These are phyloP conservation scores for Paramyrothecium roridum DNA, from an alignment of 2,329 filamentous ascomycete genomes.

Conservation along the genomic window DNA sequence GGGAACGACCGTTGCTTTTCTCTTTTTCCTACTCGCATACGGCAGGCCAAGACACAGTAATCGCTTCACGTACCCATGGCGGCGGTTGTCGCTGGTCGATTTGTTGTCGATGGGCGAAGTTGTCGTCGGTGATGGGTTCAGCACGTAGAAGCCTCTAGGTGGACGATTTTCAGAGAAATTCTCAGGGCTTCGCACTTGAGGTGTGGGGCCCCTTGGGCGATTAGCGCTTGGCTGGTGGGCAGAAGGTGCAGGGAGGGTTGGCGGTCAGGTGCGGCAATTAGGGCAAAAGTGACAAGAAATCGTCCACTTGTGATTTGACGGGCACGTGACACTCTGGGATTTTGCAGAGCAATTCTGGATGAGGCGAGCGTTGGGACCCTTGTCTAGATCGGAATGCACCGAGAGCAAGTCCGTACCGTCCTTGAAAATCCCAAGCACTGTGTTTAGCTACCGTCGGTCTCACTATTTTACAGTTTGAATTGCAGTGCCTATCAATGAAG, in stretches of 20 bases:
- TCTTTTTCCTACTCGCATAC: conserved; percentile 48
- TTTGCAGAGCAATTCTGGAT: no score
- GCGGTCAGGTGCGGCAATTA: conserved; percentile 46
- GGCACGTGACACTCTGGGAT: background rate
- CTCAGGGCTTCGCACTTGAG: conserved; percentile 18
- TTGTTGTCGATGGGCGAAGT: conserved; percentile 35
- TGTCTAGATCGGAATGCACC: no score
- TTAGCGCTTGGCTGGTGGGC: background rate
- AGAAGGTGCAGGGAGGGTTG: conserved; percentile 7
- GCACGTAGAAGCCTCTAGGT: conserved; percentile 6
- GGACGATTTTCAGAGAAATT: conserved; percentile 20
- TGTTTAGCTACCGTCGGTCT: no score
- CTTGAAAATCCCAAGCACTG: no score
- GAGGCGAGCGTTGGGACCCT: no score
- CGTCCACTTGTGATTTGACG: no score
- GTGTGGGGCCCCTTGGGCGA: conserved; percentile 6
- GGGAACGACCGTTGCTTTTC: conserved; percentile 1
- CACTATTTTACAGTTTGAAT: no score
- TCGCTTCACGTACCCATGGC: conserved; percentile 60
- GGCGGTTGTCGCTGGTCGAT: conserved; percentile 40
- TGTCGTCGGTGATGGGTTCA: conserved; percentile 32
- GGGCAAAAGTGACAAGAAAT: conserved; percentile 19
- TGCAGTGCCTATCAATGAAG: no score
- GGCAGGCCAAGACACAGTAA: conserved; percentile 30
- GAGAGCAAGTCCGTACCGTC: no score